Conservation (phyloP, 2,329 filamentous ascomycete genomes). For the Stachybotrys echinatus region DNA sequence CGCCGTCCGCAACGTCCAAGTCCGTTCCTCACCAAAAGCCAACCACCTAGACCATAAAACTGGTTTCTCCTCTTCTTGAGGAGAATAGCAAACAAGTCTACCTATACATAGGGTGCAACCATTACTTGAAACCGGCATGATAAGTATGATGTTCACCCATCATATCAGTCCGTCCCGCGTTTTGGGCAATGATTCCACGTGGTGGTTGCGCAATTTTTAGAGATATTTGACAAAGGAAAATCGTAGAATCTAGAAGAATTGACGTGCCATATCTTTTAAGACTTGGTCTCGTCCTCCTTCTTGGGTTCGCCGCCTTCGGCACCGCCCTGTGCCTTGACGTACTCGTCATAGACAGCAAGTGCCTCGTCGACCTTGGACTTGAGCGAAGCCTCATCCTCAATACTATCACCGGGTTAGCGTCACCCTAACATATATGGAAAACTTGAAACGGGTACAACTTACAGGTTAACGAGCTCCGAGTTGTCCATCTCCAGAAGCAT, state of each 20-base stretch:
- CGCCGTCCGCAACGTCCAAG: background rate
- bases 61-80: slow-evolving; percentile 29
- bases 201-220: too few species aligned
- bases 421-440: slow-evolving; percentile 8
- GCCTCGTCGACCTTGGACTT: slow-evolving; percentile 97
- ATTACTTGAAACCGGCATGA: slow-evolving; percentile 17
- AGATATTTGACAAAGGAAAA: slow-evolving; percentile 23
- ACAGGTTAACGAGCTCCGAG: slow-evolving; percentile 87
- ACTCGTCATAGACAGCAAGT: slow-evolving; percentile 95
- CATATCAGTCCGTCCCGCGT: slow-evolving; percentile 16
- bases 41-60: slow-evolving; percentile 23
- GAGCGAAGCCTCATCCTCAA: slow-evolving; percentile 83
- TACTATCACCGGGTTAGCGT: slow-evolving; percentile 46
- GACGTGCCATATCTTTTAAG: slow-evolving; percentile 19
- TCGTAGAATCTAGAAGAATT: slow-evolving; percentile 7
- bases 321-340: slow-evolving; percentile 76
- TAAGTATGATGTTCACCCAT: slow-evolving; percentile 21
- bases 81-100: slow-evolving; percentile 36
- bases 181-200: slow-evolving; percentile 3
- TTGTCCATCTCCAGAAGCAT: slow-evolving; percentile 99
- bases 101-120: slow-evolving; percentile 27
- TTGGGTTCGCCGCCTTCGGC: slow-evolving; percentile 35
- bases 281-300: slow-evolving; percentile 44
- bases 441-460: slow-evolving; percentile 43
- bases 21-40: too few species aligned